Base-by-base conservation (phyloP, 139 green algal genomes). In the Chlorella sp. region DNA sequence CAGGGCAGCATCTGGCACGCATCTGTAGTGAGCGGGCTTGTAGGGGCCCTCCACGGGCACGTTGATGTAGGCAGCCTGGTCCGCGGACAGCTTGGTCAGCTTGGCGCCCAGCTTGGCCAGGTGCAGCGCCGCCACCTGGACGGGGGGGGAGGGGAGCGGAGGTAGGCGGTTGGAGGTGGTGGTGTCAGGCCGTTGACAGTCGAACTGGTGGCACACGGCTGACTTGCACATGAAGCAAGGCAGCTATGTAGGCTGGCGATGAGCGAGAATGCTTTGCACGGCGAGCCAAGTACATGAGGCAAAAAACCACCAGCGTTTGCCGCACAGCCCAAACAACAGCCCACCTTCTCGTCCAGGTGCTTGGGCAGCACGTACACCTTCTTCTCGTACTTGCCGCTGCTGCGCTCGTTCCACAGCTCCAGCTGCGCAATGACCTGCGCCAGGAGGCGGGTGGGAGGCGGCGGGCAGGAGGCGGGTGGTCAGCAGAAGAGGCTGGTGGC, bases 331-430 rank as follows among this genome's bases (percentile, higher is more conserved):
- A n/a, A n/a, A n/a, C n/a, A n/a, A n/a, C 17, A 32, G 36, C 90
- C 88, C 73, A 94, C 90, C 97, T 99, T 99, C 96, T 99, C 97
- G 79, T 99, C 97, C 75, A 99, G 93, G 90, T 99, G 96, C 94
- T 99, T 99, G 90, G 97, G 97, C 87, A 99, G 93, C 84, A 99
- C 96, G 85, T 99, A 99, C 67, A 76, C 74, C 94, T 99, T 98
- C 86, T 98, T 98, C 92, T 99, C 95, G 87, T 99, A 99, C 84
- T 97, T 96, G 83, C 95, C 96, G n/a, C 90, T 93, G 60, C 86
- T 88, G 56, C 90, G 90, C 94, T 99, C 97, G 87, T 98, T 99
- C 97, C 97, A 99, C 60, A 99, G 95, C 94, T 99, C 97, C 86
- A 99, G 92, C 95, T 99, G 97, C 32, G 97, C 97, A 89, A 99